Base-by-base conservation (phyloP, 495 filamentous ascomycete genomes). In the Hypoxylon cercidicola region DNA sequence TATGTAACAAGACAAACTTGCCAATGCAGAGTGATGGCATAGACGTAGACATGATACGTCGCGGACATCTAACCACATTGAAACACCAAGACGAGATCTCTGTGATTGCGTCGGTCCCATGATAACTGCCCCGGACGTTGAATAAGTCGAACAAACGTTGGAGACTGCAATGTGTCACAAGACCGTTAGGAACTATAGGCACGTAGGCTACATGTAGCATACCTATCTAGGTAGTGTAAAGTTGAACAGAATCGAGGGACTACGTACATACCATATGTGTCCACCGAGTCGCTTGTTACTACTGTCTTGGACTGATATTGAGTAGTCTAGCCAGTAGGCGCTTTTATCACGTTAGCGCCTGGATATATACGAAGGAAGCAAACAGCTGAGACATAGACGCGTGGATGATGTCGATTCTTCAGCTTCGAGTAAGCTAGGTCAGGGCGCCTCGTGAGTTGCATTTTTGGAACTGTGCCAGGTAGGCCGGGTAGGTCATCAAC, bases 281-380 rank as follows among this genome's bases (percentile, higher is more conserved):
- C 30, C 20, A 39, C 13, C 21, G 47, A 44, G 49, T 62, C 58
- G 64, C 64, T 62, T 62, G 53, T 52, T 56, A 58, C 13, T 62
- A 25, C 58, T 58, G 48, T 57, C 40, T 57, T 55, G 46, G 54
- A 62, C 12, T 48, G 28, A n/a, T n/a, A n/a, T 32, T 18, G n/a
- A 13, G 13, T 47, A 19, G 21, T 20, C 35, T 20, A 13, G 37
- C 25, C 44, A 30, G 43, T 18, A 58, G 48, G 19, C 20, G 10
- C 18, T 48, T 15, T 23, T 25, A 45, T 30, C 48, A 47, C 37
- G 28, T 41, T 21, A 23, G 41, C 10, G 43, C 21, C 40, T 37
- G 30, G 32, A 28, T 62, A 39, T 35, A 39, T 28, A 15, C 11
- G 23, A 28, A 18, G 23, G 21, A 32, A 32, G 6, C 35, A 44